These are phyloP conservation scores for Cladosporium sp. DNA, from an alignment of 2,329 filamentous ascomycete genomes.

Conservation along the genomic window DNA sequence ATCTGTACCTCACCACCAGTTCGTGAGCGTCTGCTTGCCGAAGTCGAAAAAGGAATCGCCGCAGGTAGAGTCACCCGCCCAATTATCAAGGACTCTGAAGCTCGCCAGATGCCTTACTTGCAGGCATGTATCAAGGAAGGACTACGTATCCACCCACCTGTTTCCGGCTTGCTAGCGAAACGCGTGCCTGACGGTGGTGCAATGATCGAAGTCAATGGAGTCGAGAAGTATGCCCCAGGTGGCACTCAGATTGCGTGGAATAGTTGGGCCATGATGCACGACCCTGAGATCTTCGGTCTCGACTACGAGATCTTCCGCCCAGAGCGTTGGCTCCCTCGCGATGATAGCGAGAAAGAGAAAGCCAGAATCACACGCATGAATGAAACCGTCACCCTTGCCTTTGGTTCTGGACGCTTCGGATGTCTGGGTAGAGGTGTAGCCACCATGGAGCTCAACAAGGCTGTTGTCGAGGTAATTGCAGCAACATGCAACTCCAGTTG, in stretches of 20 bases:
- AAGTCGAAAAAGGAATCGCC: conserved; percentile 42
- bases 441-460: conserved; percentile 38
- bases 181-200: conserved; percentile 32
- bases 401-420: conserved; percentile 35
- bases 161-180: conserved; percentile 37
- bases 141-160: conserved; percentile 42
- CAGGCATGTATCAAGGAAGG: conserved; percentile 46
- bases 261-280: conserved; percentile 35
- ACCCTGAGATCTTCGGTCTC: conserved; percentile 33
- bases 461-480: conserved; percentile 32
- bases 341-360: conserved; percentile 26
- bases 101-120: conserved; percentile 41
- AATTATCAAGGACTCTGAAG: conserved; percentile 47
- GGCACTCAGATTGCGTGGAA: conserved; percentile 38
- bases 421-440: conserved; percentile 36
- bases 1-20: conserved; percentile 49
- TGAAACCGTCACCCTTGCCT: conserved; percentile 33
- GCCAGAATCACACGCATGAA: conserved; percentile 31
- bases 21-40: conserved; percentile 42
- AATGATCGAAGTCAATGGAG: conserved; percentile 31
- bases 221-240: conserved; percentile 33
- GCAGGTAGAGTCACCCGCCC: conserved; percentile 38
- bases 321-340: conserved; percentile 33
- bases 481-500: not conserved
- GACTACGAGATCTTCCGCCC: conserved; percentile 37